Base-by-base conservation (phyloP, 2,329 filamentous ascomycete species). In the Remersonia thermophila region DNA sequence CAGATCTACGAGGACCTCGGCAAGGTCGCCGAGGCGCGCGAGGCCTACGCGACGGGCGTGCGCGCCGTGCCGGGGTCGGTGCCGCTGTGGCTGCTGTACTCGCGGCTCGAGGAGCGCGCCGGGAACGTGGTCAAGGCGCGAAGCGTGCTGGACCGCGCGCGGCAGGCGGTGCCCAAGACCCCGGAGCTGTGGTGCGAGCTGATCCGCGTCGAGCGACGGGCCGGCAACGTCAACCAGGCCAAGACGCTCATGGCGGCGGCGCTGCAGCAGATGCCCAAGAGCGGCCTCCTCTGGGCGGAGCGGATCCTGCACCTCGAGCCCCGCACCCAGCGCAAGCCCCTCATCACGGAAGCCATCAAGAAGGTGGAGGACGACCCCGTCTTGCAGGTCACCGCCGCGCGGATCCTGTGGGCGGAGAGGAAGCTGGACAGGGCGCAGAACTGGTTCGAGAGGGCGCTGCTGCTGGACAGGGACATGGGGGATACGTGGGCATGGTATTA, bases 401-500 rank as follows among this genome's bases (percentile, higher is more conserved):
- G 91, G 14, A 93, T 96, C 47, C 95, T 98, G 63, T 98, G 91
- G 91, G 78, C 74, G 8, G 91, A 98, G 61, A 73, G 91, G 38
- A 80, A 80, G 54, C 69, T 98, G 16, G 91, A 96, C 48, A 94
- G 95, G 58, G 89, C 91, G 3, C 82, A 87, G 59, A 87, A 76
- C 46, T 98, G 91, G 91, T 98, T 98, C 57, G 86, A 95, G 61
- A 94, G 93, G 61, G 91, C 91, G 0, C 77, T 95, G 38, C 69
- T 94, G 36, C 66, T 91, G 10, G 86, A 98, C 52, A 76, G 80
- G 26, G 87, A 96, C 56, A 64, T 77, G 34, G 91, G 91, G 34
- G 93, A 98, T 62, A 83, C 78, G 9, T 98, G 93, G 93, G 89
- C 86, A 14, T 98, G 89, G 89, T 98, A 95, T 59, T 91, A 86